phyloP scores from a whole-genome alignment of 2,329 filamentous ascomycete genomes.

The Paecilomyces sp. region DNA sequence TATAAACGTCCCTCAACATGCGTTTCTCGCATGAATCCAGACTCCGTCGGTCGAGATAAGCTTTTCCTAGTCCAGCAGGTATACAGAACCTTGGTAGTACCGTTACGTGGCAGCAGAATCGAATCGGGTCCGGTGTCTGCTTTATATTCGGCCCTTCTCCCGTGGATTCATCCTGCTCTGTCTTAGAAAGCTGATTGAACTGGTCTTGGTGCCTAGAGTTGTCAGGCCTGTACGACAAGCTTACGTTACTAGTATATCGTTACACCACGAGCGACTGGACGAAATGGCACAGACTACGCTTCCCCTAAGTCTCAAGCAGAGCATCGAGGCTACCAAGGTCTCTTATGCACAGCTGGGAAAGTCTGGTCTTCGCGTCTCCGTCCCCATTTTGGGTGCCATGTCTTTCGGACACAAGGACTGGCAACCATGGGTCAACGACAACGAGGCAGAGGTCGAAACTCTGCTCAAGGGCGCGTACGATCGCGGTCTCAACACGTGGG shows the following conservation, averaged over 20 bases:
- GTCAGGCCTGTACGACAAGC: neutral
- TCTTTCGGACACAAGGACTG: conserved; percentile 14
- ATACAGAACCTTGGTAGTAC: neutral
- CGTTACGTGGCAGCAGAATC: neutral
- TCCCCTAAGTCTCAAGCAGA: conserved; percentile 2
- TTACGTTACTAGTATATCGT: neutral
- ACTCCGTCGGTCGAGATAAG: neutral
- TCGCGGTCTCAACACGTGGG: conserved; percentile 18
- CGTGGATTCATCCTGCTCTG: neutral
- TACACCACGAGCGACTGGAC: neutral
- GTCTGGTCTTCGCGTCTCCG: conserved; percentile 16
- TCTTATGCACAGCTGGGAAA: conserved; percentile 10
- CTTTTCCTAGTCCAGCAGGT: neutral
- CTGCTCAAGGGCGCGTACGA: conserved; percentile 18
- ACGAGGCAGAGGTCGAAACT: conserved; percentile 14
- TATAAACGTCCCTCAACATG: neutral
- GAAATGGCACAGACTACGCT: neutral
- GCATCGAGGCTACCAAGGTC: conserved; percentile 5
- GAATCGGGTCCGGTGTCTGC: neutral
- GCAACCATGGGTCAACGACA: conserved; percentile 13
- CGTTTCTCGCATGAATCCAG: neutral
- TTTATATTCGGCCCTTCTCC: neutral
- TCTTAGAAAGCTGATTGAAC: neutral
- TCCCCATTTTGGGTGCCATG: conserved; percentile 14
- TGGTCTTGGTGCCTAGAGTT: neutral